Evolutionary conservation across 129 eudicot species (phyloP).

Genomic region (Helichrysum umbraculigerum): DNA sequence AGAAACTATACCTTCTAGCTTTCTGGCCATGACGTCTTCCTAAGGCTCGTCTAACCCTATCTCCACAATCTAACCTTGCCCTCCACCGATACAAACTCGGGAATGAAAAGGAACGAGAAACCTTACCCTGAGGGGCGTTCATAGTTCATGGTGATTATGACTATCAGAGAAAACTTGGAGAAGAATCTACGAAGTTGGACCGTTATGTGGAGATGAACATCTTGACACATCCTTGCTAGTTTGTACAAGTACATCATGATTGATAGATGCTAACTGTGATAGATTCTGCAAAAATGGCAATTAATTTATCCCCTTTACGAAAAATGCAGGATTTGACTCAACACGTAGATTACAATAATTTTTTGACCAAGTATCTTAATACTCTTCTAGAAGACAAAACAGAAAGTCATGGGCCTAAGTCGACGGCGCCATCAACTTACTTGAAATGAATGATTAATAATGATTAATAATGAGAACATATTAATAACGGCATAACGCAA

Average conservation of each 20-base stretch:
- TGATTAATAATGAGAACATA: no score
- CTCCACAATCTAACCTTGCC: constrained; percentile 15
- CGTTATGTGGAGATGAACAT: constrained; percentile 55
- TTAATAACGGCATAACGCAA: no score
- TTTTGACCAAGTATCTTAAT: no score
- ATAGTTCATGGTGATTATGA: not conserved
- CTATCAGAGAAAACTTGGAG: not conserved
- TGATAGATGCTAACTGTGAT: constrained; percentile 84
- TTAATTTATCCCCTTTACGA: not conserved
- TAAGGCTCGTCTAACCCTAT: constrained; percentile 6
- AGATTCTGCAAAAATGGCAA: constrained; percentile 56
- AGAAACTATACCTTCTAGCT: constrained; percentile 6
- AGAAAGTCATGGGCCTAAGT: no score
- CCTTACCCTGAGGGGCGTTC: not conserved
- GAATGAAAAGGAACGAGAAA: constrained; percentile 3
- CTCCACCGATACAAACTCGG: not conserved
- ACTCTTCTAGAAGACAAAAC: no score
- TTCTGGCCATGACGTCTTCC: not conserved
- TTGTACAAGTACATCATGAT: constrained; percentile 77
- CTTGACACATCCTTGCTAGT: constrained; percentile 60
- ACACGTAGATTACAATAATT: no score
- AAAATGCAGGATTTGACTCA: no score
- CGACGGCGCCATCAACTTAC: no score
- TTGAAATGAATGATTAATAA: no score
- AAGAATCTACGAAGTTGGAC: constrained; percentile 32